Evolutionary conservation across 768 basidiomycete genomes (phyloP), one percentile per base, ranked within the genome.

Genomic region (Epithele typhae): DNA sequence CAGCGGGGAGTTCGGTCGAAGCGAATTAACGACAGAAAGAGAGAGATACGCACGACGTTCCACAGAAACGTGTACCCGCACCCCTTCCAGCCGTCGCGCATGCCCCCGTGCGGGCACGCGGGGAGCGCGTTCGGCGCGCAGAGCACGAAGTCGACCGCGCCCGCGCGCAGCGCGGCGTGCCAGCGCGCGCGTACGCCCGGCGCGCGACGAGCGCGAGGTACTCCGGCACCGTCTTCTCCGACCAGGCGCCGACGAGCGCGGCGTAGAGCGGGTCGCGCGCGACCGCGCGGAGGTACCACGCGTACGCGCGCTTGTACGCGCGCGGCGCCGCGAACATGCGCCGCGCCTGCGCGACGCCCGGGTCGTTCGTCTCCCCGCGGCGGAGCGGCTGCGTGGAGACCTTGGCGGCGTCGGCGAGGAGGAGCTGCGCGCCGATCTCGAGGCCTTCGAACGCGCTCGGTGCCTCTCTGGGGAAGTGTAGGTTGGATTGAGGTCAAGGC

Each of bases 111-210:
- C 2, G 73, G 72, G 15, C 71, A 62, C 3, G 70, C 72, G 0
- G 73, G 68, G 19, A 64, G 40, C 25, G 69, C 48, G 59, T 70
- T 68, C 18, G 68, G 69, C 25, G 67, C 72, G 6, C 62, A 70
- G 46, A 70, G 57, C 19, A 71, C 58, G 53, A 68, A 75, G 60
- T 75, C 73, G 25, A 61, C 40, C 14, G 51, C 49, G 17, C 57
- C 45, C 12, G 52, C 51, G 27, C 57, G 45, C 58, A 57, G 57
- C 37, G 53, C 56, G 27, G 56, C 45, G 43, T 51, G 55, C 58
- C 65, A 66, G 21, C 48, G 32, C 37, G 55, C 61, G 5, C 45
- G 45, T 64, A 64, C 4, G 36, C 54, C 44, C 67, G 64, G n/a
- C 65, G 58, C 5, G 57, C 48, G 25, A 64, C 52, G 24, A 68